A percentile compares a stretch with the other conserved stretches of the same genome.
These are phyloP conservation scores for Prillingera fragicola DNA, from an alignment of 1,284 basidiomycete genomes.

Conservation along the genomic window DNA sequence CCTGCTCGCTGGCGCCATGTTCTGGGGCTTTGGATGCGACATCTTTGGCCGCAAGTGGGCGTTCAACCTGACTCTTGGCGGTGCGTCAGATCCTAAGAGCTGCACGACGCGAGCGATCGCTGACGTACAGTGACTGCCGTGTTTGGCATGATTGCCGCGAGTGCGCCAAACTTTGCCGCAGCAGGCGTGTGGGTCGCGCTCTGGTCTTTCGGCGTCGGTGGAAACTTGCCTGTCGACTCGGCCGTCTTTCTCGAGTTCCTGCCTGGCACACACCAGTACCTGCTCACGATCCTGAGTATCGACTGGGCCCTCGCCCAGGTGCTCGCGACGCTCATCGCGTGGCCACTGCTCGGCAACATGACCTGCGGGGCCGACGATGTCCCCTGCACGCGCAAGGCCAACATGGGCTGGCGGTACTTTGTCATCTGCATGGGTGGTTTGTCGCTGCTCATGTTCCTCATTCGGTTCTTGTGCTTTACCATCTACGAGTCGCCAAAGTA, in stretches of 20 bases:
- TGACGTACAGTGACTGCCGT: slow-evolving; percentile 50
- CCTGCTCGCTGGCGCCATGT: slow-evolving; percentile 34
- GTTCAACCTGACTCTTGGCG: slow-evolving; percentile 59
- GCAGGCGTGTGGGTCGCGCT: slow-evolving; percentile 51
- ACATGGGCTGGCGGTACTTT: slow-evolving; percentile 51
- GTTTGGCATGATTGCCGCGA: slow-evolving; percentile 58
- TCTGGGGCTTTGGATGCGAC: slow-evolving; percentile 53
- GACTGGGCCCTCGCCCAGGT: slow-evolving; percentile 61
- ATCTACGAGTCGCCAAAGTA: slow-evolving; percentile 56
- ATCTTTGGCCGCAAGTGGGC: slow-evolving; percentile 53
- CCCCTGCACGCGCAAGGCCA: slow-evolving; percentile 22
- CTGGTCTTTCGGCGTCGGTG: slow-evolving; percentile 57
- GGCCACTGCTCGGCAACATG: slow-evolving; percentile 28
- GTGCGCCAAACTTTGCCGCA: slow-evolving; percentile 54
- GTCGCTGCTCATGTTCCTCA: slow-evolving; percentile 49
- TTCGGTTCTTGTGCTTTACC: slow-evolving; percentile 43
- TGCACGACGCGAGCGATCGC: background rate
- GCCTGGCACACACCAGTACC: slow-evolving; percentile 53
- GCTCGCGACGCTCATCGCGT: slow-evolving; percentile 28
- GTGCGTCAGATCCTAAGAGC: slow-evolving; percentile 3
- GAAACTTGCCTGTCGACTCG: slow-evolving; percentile 58
- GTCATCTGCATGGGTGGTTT: slow-evolving; percentile 53
- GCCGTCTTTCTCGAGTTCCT: slow-evolving; percentile 58
- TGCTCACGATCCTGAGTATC: slow-evolving; percentile 59
- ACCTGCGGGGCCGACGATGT: slow-evolving; percentile 11